Percentiles rank a stretch among this genome's conserved stretches.
Conservation (phyloP, 306 rosid species). For the Corylus americana region DNA sequence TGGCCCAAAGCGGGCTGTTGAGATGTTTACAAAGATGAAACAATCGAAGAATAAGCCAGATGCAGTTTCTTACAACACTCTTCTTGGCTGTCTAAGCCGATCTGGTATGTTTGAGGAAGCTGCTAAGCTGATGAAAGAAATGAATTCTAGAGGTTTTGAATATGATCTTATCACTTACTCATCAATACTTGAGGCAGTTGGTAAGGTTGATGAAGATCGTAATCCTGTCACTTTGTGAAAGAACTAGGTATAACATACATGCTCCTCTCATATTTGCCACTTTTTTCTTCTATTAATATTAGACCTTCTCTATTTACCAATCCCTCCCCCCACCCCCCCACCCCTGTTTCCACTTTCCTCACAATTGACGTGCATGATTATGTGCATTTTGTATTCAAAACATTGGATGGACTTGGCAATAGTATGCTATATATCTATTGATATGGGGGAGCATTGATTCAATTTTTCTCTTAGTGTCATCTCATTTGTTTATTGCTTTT, state of each 20-base stretch:
- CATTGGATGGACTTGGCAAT: background rate
- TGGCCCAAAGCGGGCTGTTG: constrained; percentile 72
- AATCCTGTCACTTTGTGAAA: constrained; percentile 3
- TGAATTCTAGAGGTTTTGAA: constrained; percentile 69
- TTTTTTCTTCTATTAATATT: background rate
- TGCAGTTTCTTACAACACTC: constrained; percentile 78
- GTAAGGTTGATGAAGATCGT: constrained; percentile 71
- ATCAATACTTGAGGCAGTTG: constrained; percentile 91
- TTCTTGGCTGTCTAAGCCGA: constrained; percentile 83
- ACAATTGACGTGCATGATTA: background rate
- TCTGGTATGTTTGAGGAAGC: constrained; percentile 94
- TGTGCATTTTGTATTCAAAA: background rate
- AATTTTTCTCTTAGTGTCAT: background rate
- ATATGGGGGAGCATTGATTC: background rate
- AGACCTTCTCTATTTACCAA: background rate
- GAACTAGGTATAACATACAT: constrained; percentile 21
- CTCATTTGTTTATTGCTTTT: background rate
- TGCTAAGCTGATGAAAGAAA: constrained; percentile 87
- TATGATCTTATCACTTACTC: constrained; percentile 83
- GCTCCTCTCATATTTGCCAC: background rate
- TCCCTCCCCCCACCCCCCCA: background rate
- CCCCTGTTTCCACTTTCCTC: background rate
- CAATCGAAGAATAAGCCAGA: constrained; percentile 65
- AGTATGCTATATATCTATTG: background rate
- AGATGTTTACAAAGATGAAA: constrained; percentile 74